Conservation (phyloP, 2,329 filamentous ascomycete genomes). For the Colletotrichum agaves region DNA sequence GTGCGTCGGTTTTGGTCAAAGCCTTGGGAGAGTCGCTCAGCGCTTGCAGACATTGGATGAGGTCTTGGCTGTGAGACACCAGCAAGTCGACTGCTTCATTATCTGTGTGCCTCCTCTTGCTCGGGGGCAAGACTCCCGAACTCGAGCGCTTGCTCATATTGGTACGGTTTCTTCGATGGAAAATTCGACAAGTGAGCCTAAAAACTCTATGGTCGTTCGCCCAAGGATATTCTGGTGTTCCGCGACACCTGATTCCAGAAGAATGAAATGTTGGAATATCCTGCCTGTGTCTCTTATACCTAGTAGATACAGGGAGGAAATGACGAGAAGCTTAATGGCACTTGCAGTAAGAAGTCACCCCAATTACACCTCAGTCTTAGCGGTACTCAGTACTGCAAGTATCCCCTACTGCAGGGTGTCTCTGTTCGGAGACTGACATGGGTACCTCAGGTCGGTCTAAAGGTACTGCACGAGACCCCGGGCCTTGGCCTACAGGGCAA, state of each 20-base stretch:
- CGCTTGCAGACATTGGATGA: slow-evolving; percentile 51
- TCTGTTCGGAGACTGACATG: no score
- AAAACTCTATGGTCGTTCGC: not conserved
- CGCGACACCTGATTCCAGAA: not conserved
- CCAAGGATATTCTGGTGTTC: not conserved
- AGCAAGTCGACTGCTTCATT: slow-evolving; percentile 44
- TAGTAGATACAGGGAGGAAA: no score
- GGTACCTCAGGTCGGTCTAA: no score
- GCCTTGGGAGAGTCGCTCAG: slow-evolving; percentile 43
- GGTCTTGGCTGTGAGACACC: slow-evolving; percentile 49
- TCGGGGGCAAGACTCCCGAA: slow-evolving; percentile 22
- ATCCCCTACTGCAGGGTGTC: no score
- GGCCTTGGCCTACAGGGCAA: no score
- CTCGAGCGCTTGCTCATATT: slow-evolving; percentile 33
- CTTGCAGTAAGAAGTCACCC: not conserved
- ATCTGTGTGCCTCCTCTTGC: slow-evolving; percentile 38
- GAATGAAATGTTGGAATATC: no score
- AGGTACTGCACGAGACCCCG: no score
- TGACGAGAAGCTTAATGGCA: not conserved
- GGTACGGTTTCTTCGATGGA: no score
- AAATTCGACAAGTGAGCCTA: no score
- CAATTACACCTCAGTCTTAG: no score
- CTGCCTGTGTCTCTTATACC: no score
- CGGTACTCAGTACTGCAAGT: no score
- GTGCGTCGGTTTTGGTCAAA: not conserved